Evolutionary conservation across 2,329 filamentous ascomycete genomes (phyloP).

Genomic region (Sporothrix phasma): DNA sequence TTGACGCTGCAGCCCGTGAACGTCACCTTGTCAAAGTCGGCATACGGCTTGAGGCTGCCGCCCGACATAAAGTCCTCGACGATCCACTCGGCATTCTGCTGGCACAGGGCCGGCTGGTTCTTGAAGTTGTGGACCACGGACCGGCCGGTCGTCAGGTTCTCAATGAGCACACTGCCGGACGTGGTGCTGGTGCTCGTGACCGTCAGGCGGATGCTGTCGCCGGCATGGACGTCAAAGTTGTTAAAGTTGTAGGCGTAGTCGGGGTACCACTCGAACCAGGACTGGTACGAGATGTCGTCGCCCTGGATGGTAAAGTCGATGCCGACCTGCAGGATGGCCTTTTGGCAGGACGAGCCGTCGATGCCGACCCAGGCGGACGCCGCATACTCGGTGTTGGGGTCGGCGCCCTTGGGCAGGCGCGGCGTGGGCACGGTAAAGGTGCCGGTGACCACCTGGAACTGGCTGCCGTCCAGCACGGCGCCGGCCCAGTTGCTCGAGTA

Average conservation of each 20-base stretch:
- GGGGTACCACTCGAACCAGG: constrained; percentile 28
- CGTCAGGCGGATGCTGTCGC: constrained; percentile 24
- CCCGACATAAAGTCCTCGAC: constrained; percentile 24
- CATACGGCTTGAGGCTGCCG: constrained; percentile 22
- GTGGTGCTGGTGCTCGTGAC: constrained; percentile 30
- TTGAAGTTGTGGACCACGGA: constrained; percentile 34
- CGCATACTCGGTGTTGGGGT: constrained; percentile 20
- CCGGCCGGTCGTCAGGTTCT: constrained; percentile 31
- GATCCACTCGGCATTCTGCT: constrained; percentile 26
- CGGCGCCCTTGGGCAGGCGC: constrained; percentile 17
- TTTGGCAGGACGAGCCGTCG: constrained; percentile 24
- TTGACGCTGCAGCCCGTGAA: constrained; percentile 34
- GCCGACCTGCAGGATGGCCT: constrained; percentile 24
- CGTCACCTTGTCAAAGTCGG: constrained; percentile 26
- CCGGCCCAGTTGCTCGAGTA: constrained; percentile 36
- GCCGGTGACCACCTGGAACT: constrained; percentile 19
- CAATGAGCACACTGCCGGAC: constrained; percentile 19
- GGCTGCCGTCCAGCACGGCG: constrained; percentile 15
- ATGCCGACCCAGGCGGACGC: constrained; percentile 26
- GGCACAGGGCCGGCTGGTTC: constrained; percentile 29
- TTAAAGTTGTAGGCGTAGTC: constrained; percentile 24
- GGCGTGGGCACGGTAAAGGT: constrained; percentile 24
- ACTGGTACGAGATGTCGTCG: constrained; percentile 12
- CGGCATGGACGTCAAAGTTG: constrained; percentile 22
- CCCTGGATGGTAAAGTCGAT: constrained; percentile 20